Conservation (phyloP, 164 flowering plant species). For the Vitis amurensis region DNA sequence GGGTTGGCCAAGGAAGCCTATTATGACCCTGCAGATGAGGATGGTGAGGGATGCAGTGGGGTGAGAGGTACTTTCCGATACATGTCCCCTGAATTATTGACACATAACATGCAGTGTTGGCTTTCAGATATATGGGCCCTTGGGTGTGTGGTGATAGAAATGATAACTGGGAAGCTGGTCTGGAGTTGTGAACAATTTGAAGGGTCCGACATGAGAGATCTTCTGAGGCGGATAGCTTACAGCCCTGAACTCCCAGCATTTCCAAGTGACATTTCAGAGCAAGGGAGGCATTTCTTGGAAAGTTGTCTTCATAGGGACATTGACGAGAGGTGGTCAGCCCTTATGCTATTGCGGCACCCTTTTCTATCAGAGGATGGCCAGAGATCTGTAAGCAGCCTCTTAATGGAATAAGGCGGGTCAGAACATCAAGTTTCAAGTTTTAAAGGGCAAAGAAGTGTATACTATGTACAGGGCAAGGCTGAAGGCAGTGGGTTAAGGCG, state of each 20-base stretch:
- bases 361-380: too few relatives aligned
- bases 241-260: background rate
- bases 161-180: background rate
- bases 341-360: too few relatives aligned
- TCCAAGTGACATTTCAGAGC: background rate
- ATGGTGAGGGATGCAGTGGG: background rate
- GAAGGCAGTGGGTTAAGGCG: too few relatives aligned
- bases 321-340: too few relatives aligned
- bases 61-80: background rate
- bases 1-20: background rate
- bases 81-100: background rate
- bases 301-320: background rate
- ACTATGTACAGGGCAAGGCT: too few relatives aligned
- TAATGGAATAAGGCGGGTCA: too few relatives aligned
- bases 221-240: background rate
- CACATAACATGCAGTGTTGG: background rate
- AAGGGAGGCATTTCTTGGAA: background rate
- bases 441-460: too few relatives aligned
- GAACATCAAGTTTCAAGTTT: too few relatives aligned
- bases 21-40: background rate
- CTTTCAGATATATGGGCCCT: conserved; percentile 2
- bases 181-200: background rate
- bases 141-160: background rate
- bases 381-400: too few relatives aligned
- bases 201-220: too few relatives aligned